Evolutionary conservation across 2,329 filamentous ascomycete species (phyloP), one percentile per base, ranked within the genome.

Genomic region (Apiospora pterosperma): DNA sequence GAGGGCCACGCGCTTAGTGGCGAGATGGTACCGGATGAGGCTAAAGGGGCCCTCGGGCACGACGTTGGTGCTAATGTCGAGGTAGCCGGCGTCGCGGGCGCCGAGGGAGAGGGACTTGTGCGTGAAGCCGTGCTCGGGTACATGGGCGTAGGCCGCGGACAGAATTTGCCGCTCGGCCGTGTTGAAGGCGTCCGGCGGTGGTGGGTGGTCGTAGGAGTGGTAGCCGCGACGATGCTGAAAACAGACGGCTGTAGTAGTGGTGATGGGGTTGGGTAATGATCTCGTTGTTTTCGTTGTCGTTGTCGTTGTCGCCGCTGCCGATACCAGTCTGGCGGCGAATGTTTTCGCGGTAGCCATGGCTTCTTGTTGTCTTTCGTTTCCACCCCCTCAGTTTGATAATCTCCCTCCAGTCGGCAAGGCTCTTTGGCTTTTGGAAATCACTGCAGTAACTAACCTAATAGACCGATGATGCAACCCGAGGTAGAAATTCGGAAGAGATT

Each of bases 121-220:
- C 0, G 92, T 92, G 83, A 98, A 99, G 75, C 96, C 96, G 76
- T 93, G 86, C 61, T 84, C 77, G 21, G 93, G 93, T 11, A 98
- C 88, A 76, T 97, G 91, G 36, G 80, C 76, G 71, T 96, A 87
- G 21, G 94, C 91, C n/a, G 93, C 88, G 58, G 90, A 84, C 67
- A 99, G 91, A 75, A 98, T 96, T 64, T 86, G 81, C 52, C 84
- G 81, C 81, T 97, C 93, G 75, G 85, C 84, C 67, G 82, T 77
- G 73, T 84, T 88, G 82, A 92, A 96, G 67, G 85, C 83, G 41
- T 78, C 78, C 2, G 86, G 80, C 16, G 87, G 81, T 7, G 84
- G 73, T 1, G 87, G 82, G 74, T 93, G 90, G 73, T 92, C 86
- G 78, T 89, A 84, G 66, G 92, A 94, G 80, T 96, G 91, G 81